These are phyloP conservation scores for Hemileia vastatrix DNA, from an alignment of 1,284 basidiomycete species.

Conservation along the genomic window DNA sequence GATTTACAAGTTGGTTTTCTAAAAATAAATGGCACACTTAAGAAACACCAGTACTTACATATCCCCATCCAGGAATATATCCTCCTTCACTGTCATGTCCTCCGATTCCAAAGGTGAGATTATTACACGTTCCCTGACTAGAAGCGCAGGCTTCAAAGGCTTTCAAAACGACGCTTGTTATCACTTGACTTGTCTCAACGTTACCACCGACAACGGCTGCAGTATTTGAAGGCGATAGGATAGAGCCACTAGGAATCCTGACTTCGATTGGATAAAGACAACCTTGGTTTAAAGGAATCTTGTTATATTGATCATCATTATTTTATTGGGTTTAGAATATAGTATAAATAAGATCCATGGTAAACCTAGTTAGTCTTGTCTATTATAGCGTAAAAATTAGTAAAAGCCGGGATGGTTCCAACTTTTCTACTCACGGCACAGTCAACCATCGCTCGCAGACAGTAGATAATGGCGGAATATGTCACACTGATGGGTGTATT, in stretches of 20 bases:
- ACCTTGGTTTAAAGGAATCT: constrained; percentile 50
- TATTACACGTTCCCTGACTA: constrained; percentile 80
- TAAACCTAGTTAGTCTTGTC: constrained; percentile 1
- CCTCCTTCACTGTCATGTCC: constrained; percentile 73
- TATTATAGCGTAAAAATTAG: not conserved
- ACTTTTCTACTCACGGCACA: constrained; percentile 56
- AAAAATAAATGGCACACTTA: constrained; percentile 25
- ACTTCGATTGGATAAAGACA: constrained; percentile 49
- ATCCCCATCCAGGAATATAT: constrained; percentile 73
- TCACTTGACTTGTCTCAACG: constrained; percentile 80
- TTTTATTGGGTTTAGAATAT: constrained; percentile 66
- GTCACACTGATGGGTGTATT: constrained; percentile 65
- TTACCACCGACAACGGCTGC: constrained; percentile 91
- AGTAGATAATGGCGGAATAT: constrained; percentile 85
- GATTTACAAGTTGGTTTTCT: not conserved
- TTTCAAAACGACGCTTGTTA: constrained; percentile 87
- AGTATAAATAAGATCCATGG: not conserved
- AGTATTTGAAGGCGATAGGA: constrained; percentile 63
- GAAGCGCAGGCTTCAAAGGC: constrained; percentile 89
- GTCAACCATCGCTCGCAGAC: constrained; percentile 83
- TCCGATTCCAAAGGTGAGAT: constrained; percentile 80
- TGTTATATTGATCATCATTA: constrained; percentile 64
- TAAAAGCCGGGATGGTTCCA: too few relatives aligned
- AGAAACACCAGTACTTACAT: constrained; percentile 40
- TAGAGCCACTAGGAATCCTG: constrained; percentile 65